Conservation (phyloP, 345 rosid species). For the Leavenworthia alabamica region DNA sequence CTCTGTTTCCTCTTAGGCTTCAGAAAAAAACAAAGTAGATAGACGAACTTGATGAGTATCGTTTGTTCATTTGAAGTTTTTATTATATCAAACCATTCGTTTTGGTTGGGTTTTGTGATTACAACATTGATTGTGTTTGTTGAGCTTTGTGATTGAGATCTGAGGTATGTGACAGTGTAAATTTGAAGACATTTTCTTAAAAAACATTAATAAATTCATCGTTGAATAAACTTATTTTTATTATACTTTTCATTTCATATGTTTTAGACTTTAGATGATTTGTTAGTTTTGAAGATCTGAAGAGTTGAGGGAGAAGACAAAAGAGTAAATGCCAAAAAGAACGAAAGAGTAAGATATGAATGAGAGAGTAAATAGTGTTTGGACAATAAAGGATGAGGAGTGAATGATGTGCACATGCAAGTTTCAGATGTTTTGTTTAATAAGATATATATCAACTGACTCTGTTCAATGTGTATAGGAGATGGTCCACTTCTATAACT, state of each 20-base stretch:
- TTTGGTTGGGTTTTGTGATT: conserved; percentile 19
- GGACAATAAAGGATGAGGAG: conserved; percentile 10
- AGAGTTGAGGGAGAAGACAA: conserved; percentile 5
- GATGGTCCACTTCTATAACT: conserved; percentile 15
- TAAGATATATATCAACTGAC: conserved; percentile 6
- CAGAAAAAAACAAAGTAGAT: conserved; percentile 59
- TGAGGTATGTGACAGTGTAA: conserved; percentile 29
- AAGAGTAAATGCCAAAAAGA: conserved; percentile 16
- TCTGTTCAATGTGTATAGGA: conserved; percentile 18
- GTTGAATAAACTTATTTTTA: too few species aligned
- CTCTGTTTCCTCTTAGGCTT: conserved; percentile 47
- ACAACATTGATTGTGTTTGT: conserved; percentile 10
- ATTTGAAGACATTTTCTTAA: conserved; percentile 16
- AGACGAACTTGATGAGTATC: conserved; percentile 26
- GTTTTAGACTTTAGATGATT: background rate
- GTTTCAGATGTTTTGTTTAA: conserved; percentile 24
- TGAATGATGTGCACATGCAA: conserved; percentile 26
- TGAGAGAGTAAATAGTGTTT: background rate
- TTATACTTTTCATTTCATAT: conserved; percentile 5
- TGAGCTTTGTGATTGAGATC: conserved; percentile 16
- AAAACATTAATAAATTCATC: conserved; percentile 9
- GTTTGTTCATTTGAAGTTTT: background rate
- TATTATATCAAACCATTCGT: background rate
- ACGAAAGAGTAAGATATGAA: background rate
- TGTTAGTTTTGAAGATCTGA: conserved; percentile 14